These are phyloP conservation scores for Cucumis hystrix DNA, from an alignment of 306 rosid genomes.

Conservation along the genomic window DNA sequence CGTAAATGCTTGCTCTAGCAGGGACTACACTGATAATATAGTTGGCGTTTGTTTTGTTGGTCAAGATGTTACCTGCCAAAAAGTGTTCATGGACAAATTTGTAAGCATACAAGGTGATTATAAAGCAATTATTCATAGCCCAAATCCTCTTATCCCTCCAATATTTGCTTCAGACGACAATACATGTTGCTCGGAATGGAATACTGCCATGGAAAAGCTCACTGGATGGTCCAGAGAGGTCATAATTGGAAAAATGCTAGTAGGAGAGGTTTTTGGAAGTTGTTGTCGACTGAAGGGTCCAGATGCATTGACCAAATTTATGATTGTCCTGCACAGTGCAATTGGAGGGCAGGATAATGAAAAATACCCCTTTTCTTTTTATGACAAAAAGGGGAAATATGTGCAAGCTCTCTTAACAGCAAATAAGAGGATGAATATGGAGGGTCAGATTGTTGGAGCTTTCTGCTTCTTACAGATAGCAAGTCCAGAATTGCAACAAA, in stretches of 20 bases:
- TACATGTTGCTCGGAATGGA: constrained; percentile 97
- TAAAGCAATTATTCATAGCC: constrained; percentile 90
- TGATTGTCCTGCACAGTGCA: constrained; percentile 91
- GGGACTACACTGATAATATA: constrained; percentile 64
- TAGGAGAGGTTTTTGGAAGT: constrained; percentile 90
- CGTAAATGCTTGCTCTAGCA: constrained; percentile 98
- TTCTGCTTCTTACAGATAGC: constrained; percentile 93
- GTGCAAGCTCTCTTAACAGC: constrained; percentile 87
- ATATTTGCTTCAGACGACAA: constrained; percentile 95
- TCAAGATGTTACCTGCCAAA: constrained; percentile 92
- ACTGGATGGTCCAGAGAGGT: constrained; percentile 78
- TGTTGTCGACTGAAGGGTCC: constrained; percentile 82
- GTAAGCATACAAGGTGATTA: constrained; percentile 93
- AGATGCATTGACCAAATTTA: constrained; percentile 77
- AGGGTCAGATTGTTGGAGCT: constrained; percentile 75
- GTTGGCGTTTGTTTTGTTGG: constrained; percentile 99
- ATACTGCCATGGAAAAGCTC: constrained; percentile 90
- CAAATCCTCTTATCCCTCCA: constrained; percentile 93
- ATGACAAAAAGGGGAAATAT: constrained; percentile 52
- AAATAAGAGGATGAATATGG: constrained; percentile 72
- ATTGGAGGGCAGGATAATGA: constrained; percentile 75
- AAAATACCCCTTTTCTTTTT: constrained; percentile 69
- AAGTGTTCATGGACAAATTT: constrained; percentile 93
- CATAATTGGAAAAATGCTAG: constrained; percentile 72
- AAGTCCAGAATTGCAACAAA: constrained; percentile 77